Evolutionary conservation across 2,329 filamentous ascomycete genomes (phyloP).

Genomic region (Ascocoryne sarcoides): DNA sequence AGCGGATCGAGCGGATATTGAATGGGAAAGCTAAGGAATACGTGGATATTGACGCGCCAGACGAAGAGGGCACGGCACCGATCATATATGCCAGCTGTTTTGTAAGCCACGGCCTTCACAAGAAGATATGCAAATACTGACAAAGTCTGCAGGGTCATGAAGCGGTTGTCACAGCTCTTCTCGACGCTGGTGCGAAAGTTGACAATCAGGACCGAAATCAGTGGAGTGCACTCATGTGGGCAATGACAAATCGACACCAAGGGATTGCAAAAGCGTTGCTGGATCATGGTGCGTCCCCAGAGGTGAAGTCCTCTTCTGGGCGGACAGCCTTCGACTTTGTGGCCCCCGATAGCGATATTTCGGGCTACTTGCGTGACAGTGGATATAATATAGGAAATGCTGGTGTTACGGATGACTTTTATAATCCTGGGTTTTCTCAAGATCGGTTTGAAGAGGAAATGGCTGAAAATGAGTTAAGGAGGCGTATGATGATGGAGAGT

Average conservation of each 20-base stretch:
- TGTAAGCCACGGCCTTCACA: conserved; percentile 40
- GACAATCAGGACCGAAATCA: conserved; percentile 93
- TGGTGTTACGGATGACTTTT: conserved; percentile 82
- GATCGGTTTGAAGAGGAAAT: conserved; percentile 95
- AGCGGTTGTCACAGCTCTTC: conserved; percentile 72
- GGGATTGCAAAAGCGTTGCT: conserved; percentile 86
- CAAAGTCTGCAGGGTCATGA: conserved; percentile 63
- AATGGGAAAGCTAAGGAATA: conserved; percentile 63
- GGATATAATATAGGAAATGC: conserved; percentile 82
- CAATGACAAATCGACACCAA: conserved; percentile 97
- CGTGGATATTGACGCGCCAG: conserved; percentile 77
- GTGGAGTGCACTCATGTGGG: conserved; percentile 99
- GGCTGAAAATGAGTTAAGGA: conserved; percentile 90
- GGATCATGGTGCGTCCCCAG: conserved; percentile 89
- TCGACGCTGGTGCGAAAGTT: conserved; percentile 79
- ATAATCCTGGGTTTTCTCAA: conserved; percentile 83
- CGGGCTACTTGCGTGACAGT: conserved; percentile 87
- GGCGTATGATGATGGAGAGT: conserved; percentile 99
- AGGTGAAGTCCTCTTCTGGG: conserved; percentile 89
- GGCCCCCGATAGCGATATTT: conserved; percentile 91
- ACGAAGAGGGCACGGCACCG: conserved; percentile 93
- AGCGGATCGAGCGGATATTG: conserved; percentile 69
- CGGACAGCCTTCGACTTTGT: conserved; percentile 95
- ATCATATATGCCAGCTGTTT: conserved; percentile 98
- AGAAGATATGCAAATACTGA: not conserved